Evolutionary conservation across 345 rosid genomes (phyloP), one percentile per base, ranked within the genome.

Genomic region (Salix arbutifolia): DNA sequence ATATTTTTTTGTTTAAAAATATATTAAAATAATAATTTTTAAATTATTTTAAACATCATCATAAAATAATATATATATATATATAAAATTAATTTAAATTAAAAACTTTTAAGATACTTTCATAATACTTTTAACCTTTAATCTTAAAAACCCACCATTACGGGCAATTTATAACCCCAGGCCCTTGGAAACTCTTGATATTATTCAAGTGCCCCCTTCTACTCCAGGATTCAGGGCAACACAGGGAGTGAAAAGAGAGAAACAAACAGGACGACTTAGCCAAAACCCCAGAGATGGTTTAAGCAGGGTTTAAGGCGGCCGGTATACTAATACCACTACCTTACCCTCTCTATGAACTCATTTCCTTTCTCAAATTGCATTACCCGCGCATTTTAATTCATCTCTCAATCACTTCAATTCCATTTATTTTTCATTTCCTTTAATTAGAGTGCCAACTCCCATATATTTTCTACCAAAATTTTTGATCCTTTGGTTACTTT

Each of bases 271-370:
- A 40, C 70, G 46, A 38, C 2, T 67, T 38, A 64, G 70, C 70
- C 19, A 67, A 67, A 33, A 37, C 25, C 70, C 30, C 23, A 67
- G 2, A 8, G 7, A 76, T 83, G 90, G 90, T 86, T 89, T 83
- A 82, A 69, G 85, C 70, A 76, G 91, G 90, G 93, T 85, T 89
- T 86, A 80, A 81, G 87, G 83, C 83, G 87, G 85, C 84, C 38
- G 21, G 74, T 35, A 11, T 67, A 21, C 13, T 25, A 9, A 56
- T n/a, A 10, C 25, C 33, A 1, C n/a, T 8, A 0, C 0, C 76
- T n/a, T 25, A 44, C 4, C 1, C 58, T 52, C 71, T 67, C 71
- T 37, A 76, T 70, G 71, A 76, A 46, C 31, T n/a, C 37, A 19
- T 16, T 50, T 60, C 8, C 1, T 61, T 62, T 60, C 4, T 23